Evolutionary conservation across 176 grass and related monocot genomes (phyloP), one percentile per base, ranked within the genome.

Genomic region (Rhynchospora pubera): DNA sequence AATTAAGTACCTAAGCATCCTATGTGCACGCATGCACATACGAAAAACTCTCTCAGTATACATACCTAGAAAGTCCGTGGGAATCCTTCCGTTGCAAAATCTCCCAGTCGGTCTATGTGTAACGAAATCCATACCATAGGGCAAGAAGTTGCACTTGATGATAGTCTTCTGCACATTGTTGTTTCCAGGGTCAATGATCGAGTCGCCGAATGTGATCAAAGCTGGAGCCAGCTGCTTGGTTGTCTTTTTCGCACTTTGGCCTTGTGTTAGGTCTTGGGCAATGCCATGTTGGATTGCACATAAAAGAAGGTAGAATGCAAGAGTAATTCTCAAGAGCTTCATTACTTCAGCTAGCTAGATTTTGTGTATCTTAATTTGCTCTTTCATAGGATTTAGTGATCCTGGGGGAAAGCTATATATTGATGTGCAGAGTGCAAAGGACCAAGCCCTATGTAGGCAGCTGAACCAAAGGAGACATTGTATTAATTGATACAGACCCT

Each of bases 61-160:
- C 21, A 45, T 70, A 89, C 88, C 92, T 34, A 93, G 83, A 63
- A 93, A 88, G 68, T 93, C 93, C 3, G 87, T 86, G 0, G 93
- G 93, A 23, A 93, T 89, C 46, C 81, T 79, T 56, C 93, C 93
- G 62, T 97, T 97, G 87, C 90, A 92, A 82, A 97, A 97, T 7
- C 93, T 77, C 0, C 93, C 90, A 1, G 90, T 97, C 12, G 91
- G 81, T 0, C 30, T 19, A 28, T 91, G 87, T 21, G 71, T 51
- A 15, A 34, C 9, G 9, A 97, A 97, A 82, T 97, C 86, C 26
- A 74, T 6, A 57, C 90, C 93, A 79, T 91, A 92, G 30, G 93
- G 93, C 0, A 72, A 74, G 73, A 97, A 97, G 73, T 97, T 5
- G 6, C 86, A 89, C 79, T 89, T 97, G 59, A 88, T 23, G 46